Percentiles rank a stretch among this genome's conserved stretches.
Evolutionary conservation across 129 eudicot species (phyloP).

Genomic region (Calendula officinalis): DNA sequence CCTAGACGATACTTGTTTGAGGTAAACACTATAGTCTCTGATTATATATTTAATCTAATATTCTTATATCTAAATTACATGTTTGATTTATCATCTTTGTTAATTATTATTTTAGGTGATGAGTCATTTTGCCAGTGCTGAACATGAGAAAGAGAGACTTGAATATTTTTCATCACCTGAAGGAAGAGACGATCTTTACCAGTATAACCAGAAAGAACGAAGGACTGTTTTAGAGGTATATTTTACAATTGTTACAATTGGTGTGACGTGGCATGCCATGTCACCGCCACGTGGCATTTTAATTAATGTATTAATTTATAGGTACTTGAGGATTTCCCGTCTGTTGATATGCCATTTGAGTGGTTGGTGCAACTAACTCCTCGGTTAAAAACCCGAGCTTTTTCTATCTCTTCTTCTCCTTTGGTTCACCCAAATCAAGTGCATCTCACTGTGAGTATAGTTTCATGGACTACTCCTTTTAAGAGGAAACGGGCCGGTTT

Average conservation of each 20-base stretch:
- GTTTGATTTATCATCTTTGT: neutral
- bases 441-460: slow-evolving; percentile 79
- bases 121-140: slow-evolving; percentile 80
- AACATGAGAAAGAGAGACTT: slow-evolving; percentile 95
- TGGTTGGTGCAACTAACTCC: slow-evolving; percentile 95
- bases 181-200: slow-evolving; percentile 94
- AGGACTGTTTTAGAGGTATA: slow-evolving; percentile 89
- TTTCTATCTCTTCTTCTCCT: slow-evolving; percentile 84
- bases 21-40: slow-evolving; percentile 40
- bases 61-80: neutral
- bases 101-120: slow-evolving; percentile 53
- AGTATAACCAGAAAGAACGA: slow-evolving; percentile 88
- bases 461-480: slow-evolving; percentile 90
- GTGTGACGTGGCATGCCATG: neutral
- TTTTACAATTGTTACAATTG: neutral
- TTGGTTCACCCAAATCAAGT: slow-evolving; percentile 87
- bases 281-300: neutral
- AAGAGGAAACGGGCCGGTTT: slow-evolving; percentile 83
- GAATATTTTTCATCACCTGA: slow-evolving; percentile 90
- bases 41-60: slow-evolving; percentile 2
- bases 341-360: slow-evolving; percentile 92
- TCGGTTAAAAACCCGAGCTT: slow-evolving; percentile 75
- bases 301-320: slow-evolving; percentile 3
- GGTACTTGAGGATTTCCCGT: slow-evolving; percentile 94
- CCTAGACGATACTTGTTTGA: slow-evolving; percentile 98